Percentiles rank a stretch among this genome's conserved stretches.
Conservation (phyloP, 352 stramenopile genomes). For the Pythium coloratum region DNA sequence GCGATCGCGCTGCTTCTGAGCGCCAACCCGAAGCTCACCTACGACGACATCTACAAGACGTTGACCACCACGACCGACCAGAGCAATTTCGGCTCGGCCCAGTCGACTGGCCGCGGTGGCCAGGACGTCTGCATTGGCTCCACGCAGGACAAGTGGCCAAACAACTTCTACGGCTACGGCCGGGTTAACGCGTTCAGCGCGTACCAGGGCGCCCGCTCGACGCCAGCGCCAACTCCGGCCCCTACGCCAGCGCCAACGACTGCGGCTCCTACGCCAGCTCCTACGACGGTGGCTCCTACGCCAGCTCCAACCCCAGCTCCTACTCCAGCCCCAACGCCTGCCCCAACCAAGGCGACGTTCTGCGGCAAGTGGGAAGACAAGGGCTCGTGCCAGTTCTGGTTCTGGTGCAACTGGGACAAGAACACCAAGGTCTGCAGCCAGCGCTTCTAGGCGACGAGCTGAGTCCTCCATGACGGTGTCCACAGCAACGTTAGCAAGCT, state of each 20-base stretch:
- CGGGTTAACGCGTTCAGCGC: slow-evolving; percentile 26
- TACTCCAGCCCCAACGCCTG: neutral
- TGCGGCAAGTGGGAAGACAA: slow-evolving; percentile 12
- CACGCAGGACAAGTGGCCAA: slow-evolving; percentile 16
- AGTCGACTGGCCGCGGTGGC: neutral
- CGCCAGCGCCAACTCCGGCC: neutral
- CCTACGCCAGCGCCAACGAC: neutral
- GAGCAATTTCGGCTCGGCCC: neutral
- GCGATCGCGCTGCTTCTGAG: slow-evolving; percentile 28
- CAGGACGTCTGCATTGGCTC: neutral
- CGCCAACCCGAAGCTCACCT: slow-evolving; percentile 24
- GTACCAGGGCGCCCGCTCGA: neutral
- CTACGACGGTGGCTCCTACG: slow-evolving; percentile 1
- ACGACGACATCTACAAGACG: slow-evolving; percentile 16
- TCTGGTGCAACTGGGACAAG: slow-evolving; percentile 24
- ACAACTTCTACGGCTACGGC: slow-evolving; percentile 34
- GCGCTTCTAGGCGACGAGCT: slow-evolving; percentile 5
- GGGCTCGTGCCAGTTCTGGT: slow-evolving; percentile 18
- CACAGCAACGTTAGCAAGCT: neutral
- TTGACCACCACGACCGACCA: slow-evolving; percentile 9
- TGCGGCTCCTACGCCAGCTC: neutral
- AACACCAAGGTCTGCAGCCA: neutral
- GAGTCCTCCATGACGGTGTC: neutral
- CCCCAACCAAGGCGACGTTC: neutral
- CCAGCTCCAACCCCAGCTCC: slow-evolving; percentile 3